Conservation (phyloP, 768 basidiomycete species). For the Mycena galopus region DNA sequence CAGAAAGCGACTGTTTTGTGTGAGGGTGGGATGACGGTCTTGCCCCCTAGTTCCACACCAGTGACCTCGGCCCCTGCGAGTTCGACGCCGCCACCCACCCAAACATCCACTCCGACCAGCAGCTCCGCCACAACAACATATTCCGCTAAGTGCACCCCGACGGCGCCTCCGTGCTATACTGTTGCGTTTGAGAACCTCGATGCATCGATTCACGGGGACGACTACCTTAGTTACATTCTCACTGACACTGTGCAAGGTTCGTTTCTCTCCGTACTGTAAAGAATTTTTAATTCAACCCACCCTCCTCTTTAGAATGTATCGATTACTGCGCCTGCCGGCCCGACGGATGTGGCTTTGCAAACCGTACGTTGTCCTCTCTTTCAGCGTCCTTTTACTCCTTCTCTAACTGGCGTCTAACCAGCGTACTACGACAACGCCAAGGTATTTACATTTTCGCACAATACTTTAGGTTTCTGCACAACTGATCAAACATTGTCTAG, state of each 20-base stretch:
- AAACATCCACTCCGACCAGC: neutral
- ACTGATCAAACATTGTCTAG: neutral
- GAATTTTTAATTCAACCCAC: neutral
- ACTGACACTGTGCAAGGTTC: conserved; percentile 32
- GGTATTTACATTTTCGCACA: neutral
- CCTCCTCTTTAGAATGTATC: conserved; percentile 21
- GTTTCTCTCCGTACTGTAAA: neutral
- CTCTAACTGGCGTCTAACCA: neutral
- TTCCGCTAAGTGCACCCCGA: conserved; percentile 15
- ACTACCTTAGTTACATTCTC: conserved; percentile 28
- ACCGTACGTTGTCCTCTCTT: conserved; percentile 11
- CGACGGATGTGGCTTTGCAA: conserved; percentile 23
- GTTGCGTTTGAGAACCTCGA: conserved; percentile 26
- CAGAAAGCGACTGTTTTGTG: conserved; percentile 14
- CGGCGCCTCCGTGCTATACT: conserved; percentile 11
- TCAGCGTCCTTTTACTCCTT: neutral
- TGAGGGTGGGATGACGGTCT: neutral
- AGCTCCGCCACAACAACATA: conserved; percentile 9
- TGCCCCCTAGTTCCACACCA: conserved; percentile 4
- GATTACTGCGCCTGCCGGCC: conserved; percentile 22
- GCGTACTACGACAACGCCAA: conserved; percentile 19
- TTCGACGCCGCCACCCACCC: conserved; percentile 1
- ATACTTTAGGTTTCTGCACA: neutral
- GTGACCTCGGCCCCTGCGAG: neutral
- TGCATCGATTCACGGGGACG: conserved; percentile 25